Percentiles rank a stretch among this genome's conserved stretches.
phyloP scores from a whole-genome alignment of 768 basidiomycete species.

The Paxillus rubicundulus region DNA sequence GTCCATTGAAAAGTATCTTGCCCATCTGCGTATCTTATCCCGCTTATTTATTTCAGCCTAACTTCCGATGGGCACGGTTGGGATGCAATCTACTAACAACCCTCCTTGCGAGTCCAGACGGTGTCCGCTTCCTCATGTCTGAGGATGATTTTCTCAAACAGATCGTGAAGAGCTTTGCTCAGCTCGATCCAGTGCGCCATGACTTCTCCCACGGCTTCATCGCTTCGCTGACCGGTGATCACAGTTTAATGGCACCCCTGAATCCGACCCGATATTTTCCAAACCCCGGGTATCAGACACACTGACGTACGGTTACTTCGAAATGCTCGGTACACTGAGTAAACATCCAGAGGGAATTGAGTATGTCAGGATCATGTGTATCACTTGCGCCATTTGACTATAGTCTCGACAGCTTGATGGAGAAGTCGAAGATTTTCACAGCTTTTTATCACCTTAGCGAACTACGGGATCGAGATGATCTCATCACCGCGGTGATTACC shows the following conservation, averaged over 20 bases:
- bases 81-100: constrained; percentile 83
- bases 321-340: constrained; percentile 91
- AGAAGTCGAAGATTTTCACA: constrained; percentile 91
- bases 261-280: constrained; percentile 81
- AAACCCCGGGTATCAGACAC: constrained; percentile 78
- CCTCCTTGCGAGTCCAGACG: constrained; percentile 79
- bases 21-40: not conserved
- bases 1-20: not conserved
- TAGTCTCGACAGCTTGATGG: constrained; percentile 60
- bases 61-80: constrained; percentile 80
- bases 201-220: not conserved
- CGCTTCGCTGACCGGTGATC: not conserved
- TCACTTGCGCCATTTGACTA: not conserved
- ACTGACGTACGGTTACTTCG: constrained; percentile 88
- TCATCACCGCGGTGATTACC: constrained; percentile 88
- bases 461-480: constrained; percentile 84
- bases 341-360: constrained; percentile 86
- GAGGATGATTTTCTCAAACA: constrained; percentile 88
- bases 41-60: constrained; percentile 45
- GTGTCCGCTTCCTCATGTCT: constrained; percentile 69
- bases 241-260: constrained; percentile 70
- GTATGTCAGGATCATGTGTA: constrained; percentile 43
- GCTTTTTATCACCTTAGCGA: constrained; percentile 95
- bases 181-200: constrained; percentile 81
- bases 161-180: constrained; percentile 82